Percentiles rank a stretch among this genome's conserved stretches.
Evolutionary conservation across 306 rosid species (phyloP).

Genomic region (Sicyos edulis): DNA sequence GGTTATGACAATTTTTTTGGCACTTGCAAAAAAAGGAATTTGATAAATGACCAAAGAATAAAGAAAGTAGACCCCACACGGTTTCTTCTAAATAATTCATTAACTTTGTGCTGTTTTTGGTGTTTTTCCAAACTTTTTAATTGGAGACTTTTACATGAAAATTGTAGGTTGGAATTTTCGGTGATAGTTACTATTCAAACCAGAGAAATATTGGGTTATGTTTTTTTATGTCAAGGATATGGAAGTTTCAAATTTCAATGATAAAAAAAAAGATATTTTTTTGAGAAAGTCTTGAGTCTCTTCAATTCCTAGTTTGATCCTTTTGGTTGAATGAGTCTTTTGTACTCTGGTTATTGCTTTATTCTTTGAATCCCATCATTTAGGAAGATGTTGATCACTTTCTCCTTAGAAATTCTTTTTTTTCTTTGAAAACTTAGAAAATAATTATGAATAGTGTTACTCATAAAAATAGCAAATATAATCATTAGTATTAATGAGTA

Average conservation of each 20-base stretch:
- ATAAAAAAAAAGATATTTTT: background rate
- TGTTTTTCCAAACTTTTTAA: background rate
- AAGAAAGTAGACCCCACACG: slow-evolving; percentile 57
- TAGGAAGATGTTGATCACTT: background rate
- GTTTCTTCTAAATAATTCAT: slow-evolving; percentile 25
- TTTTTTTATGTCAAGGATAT: background rate
- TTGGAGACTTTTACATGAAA: background rate
- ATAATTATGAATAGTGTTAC: too few species aligned
- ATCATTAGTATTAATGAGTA: too few species aligned
- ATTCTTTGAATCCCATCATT: background rate
- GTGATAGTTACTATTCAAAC: background rate
- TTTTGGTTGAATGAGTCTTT: slow-evolving; percentile 7
- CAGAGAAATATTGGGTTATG: background rate
- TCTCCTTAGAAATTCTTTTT: too few species aligned
- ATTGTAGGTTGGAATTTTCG: background rate
- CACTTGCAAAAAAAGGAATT: background rate
- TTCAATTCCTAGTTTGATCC: background rate
- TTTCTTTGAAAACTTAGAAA: too few species aligned
- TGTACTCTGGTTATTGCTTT: background rate
- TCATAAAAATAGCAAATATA: too few species aligned
- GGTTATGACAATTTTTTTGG: too few species aligned
- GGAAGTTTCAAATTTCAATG: background rate
- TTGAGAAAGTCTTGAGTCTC: background rate
- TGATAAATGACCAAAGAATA: background rate
- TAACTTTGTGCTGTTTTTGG: background rate